Evolutionary conservation across 2,329 filamentous ascomycete genomes (phyloP), one percentile per base, ranked within the genome.

Genomic region (Pseudogymnoascus sp.): DNA sequence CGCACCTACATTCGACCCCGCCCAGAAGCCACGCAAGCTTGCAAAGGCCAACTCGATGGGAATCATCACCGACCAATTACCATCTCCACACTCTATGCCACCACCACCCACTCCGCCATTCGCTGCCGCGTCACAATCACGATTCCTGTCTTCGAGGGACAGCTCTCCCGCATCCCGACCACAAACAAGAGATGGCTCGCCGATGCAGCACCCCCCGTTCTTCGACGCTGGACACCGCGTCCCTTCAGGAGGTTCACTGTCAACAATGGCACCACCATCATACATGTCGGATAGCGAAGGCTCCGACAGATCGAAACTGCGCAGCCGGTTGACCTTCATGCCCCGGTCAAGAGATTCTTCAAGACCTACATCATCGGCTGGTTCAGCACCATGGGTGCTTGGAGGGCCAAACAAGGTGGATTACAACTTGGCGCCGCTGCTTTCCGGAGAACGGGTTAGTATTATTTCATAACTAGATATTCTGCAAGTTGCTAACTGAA

Each of bases 371-470:
- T 40, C 59, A 38, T 61, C 33, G n/a, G 59, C 33, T 24, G 59
- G 59, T 4, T 38, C 19, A 80, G 26, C 26, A 0, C 47, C 83
- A 2, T 87, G 85, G 85, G 76, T 86, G 40, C 74, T 86, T 67
- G 75, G 79, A 2, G 79, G 82, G 6, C 80, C 81, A 61, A 75
- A 75, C 47, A 77, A 76, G 19, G 77, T 77, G 11, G 83, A 87
- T 61, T 87, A 87, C 70, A 86, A 83, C 69, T 76, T 80, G 0
- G 71, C 76, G 6, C 78, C 79, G 33, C 73, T 87, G 62, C 71
- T 77, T 21, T 81, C 80, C 47, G 81, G 79, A 19, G 83, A 87
- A 68, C 85, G 82, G 76, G 82, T 84, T 70, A 67, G 70, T 64
- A 61, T 16, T 21, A 10, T 16, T 5, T 31, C 4, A 24, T 13